Evolutionary conservation across 441 rosid species (phyloP).

Genomic region (Croton laevigatus): DNA sequence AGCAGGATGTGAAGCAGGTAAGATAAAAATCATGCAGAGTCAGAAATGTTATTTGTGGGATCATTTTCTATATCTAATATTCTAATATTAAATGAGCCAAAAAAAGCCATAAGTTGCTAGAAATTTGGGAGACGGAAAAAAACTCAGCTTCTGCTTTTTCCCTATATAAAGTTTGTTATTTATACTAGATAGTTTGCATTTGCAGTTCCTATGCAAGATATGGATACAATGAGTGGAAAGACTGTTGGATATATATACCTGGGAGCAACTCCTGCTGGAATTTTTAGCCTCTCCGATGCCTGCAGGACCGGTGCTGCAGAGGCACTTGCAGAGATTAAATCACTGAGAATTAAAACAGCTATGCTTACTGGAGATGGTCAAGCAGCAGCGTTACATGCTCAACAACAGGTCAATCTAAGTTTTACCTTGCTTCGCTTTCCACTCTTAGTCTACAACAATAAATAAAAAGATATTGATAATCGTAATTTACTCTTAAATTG

Average conservation of each 20-base stretch:
- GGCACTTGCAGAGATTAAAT: conserved; percentile 57
- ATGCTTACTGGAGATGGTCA: conserved; percentile 88
- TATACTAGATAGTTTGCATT: neutral
- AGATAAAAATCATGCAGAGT: neutral
- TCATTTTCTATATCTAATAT: too few relatives aligned
- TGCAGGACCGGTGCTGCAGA: conserved; percentile 71
- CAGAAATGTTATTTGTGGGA: too few relatives aligned
- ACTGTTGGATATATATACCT: conserved; percentile 61
- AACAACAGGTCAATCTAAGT: conserved; percentile 51
- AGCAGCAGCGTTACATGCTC: conserved; percentile 61
- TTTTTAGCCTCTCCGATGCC: conserved; percentile 67
- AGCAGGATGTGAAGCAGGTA: conserved; percentile 65
- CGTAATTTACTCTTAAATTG: too few relatives aligned
- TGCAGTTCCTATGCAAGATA: conserved; percentile 44
- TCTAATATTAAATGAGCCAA: too few relatives aligned
- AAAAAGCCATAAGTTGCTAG: too few relatives aligned
- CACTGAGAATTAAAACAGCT: conserved; percentile 53
- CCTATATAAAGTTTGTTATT: too few relatives aligned
- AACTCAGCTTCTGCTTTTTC: too few relatives aligned
- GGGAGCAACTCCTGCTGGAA: conserved; percentile 44
- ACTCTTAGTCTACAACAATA: neutral
- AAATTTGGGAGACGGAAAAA: too few relatives aligned
- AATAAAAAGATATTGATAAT: too few relatives aligned
- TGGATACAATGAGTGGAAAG: conserved; percentile 40
- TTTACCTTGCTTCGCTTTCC: neutral